A percentile compares a stretch with the other conserved stretches of the same genome.
Evolutionary conservation across 257 asterid genomes (phyloP).

Genomic region (Salvia hispanica): DNA sequence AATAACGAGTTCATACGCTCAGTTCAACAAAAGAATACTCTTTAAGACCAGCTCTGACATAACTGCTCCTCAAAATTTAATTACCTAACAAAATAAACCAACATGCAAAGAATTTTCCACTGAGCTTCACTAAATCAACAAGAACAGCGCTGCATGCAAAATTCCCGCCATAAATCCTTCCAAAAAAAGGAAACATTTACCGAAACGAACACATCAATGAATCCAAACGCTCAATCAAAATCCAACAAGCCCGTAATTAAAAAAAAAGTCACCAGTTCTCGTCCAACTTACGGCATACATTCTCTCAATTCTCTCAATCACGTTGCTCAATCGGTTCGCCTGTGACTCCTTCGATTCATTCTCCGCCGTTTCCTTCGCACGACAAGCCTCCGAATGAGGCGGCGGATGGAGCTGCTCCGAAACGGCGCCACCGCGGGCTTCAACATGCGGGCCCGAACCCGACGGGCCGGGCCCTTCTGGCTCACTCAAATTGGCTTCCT

Average conservation of each 20-base stretch:
- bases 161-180: slow-evolving; percentile 23
- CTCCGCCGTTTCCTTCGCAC: slow-evolving; percentile 40
- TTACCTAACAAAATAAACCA: slow-evolving; percentile 2
- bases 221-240: not conserved
- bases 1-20: not conserved
- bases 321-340: slow-evolving; percentile 71
- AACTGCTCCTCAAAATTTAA: slow-evolving; percentile 14
- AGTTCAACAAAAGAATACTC: not conserved
- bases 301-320: slow-evolving; percentile 85
- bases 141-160: slow-evolving; percentile 10
- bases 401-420: slow-evolving; percentile 32
- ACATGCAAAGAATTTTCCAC: not conserved
- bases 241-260: slow-evolving; percentile 7
- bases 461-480: slow-evolving; percentile 38
- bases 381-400: slow-evolving; percentile 33
- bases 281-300: slow-evolving; percentile 70
- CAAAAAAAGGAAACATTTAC: slow-evolving; percentile 9
- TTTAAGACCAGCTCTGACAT: not conserved
- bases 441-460: slow-evolving; percentile 26
- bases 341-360: slow-evolving; percentile 47
- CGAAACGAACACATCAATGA: not conserved
- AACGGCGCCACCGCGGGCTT: slow-evolving; percentile 22
- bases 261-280: not conserved
- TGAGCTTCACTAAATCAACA: slow-evolving; percentile 7
- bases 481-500: slow-evolving; percentile 50